Evolutionary conservation across 352 stramenopile species (phyloP).

Genomic region (Blastocystis sp.): DNA sequence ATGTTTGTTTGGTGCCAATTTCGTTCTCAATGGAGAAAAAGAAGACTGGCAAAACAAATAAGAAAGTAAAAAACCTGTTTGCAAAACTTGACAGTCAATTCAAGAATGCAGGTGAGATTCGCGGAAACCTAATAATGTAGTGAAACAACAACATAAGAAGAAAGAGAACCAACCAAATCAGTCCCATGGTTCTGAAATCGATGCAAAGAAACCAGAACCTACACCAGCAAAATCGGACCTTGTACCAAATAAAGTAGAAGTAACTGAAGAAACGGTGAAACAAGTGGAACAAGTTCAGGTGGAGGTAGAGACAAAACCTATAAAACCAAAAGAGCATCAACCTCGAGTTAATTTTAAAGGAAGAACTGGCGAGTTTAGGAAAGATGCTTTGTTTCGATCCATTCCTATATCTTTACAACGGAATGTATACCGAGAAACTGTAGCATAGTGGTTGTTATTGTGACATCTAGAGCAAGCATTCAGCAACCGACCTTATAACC

Average conservation of each 20-base stretch:
- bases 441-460: background rate
- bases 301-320: background rate
- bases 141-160: background rate
- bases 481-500: background rate
- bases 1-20: background rate
- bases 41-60: conserved; percentile 19
- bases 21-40: conserved; percentile 3
- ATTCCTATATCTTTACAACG: background rate
- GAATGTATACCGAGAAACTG: background rate
- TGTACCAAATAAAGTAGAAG: background rate
- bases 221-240: background rate
- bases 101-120: conserved; percentile 12
- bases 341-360: background rate
- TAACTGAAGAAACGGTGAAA: background rate
- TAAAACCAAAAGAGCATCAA: too few species aligned
- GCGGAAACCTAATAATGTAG: background rate
- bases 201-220: background rate
- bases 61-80: conserved; percentile 19
- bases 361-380: background rate
- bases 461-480: background rate
- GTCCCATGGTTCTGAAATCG: background rate
- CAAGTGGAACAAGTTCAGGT: background rate
- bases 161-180: background rate
- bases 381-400: background rate
- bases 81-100: conserved; percentile 51